Evolutionary conservation across 768 basidiomycete genomes (phyloP), one percentile per base, ranked within the genome.

Genomic region (Lyophyllum decastes): DNA sequence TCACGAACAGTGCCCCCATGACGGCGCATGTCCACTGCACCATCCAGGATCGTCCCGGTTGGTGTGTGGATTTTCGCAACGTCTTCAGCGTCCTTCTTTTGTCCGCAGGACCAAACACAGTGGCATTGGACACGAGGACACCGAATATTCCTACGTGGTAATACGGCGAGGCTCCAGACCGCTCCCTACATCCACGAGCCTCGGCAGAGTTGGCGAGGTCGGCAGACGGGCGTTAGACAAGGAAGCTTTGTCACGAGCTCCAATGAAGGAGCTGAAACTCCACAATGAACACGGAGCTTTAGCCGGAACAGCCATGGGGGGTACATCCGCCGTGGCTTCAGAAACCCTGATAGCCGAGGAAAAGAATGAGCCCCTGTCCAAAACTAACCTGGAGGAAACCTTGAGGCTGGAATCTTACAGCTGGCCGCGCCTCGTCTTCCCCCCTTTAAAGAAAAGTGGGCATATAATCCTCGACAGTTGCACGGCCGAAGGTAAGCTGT

Each of bases 401-500:
- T 71, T 98, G 59, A 78, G 89, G 62, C 74, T 76, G 25, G 92
- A 95, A 71, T 88, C 94, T 11, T 94, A 88, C 61, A 73, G 78
- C 44, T 97, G 96, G 96, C 93, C 96, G 35, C 85, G 97, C 54
- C 80, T 98, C 33, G 83, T 98, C 50, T 90, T 93, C 63, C 87
- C 94, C n/a, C 96, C 97, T 27, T 68, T 97, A 67, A 97, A 97
- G 73, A 85, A 86, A 60, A 89, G 86, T 62, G 95, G 95, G 0
- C 96, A 98, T 70, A 83, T 98, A 61, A 88, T 95, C 49, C 76
- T 98, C 57, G 96, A 98, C 70, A 84, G 88, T 9, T 99, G 97
- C 70, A 88, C 88, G 12, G 67, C 84, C 1, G 82, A 91, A 78
- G 95, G 95, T 92, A 55, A 58, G 77, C 67, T 22, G 14, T 26